phyloP scores from a whole-genome alignment of 768 basidiomycete species.

The Lactarius tabidus region DNA sequence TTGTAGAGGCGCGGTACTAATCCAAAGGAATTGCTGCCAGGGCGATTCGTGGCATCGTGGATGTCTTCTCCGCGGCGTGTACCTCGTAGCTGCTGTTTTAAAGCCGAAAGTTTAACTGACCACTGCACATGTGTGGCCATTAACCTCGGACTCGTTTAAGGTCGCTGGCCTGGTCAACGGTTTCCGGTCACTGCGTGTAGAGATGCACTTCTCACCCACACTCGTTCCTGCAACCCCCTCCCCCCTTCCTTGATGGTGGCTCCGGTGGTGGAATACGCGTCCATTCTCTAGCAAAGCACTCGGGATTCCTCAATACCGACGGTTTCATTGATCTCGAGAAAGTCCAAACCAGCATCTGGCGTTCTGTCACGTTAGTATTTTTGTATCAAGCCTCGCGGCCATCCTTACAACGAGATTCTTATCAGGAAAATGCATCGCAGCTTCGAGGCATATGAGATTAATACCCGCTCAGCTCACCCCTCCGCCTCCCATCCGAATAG shows the following conservation, averaged over 20 bases:
- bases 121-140: background rate
- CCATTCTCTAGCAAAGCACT: slow-evolving; percentile 11
- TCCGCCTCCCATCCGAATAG: background rate
- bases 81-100: too few relatives aligned
- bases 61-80: too few relatives aligned
- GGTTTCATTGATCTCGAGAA: slow-evolving; percentile 2
- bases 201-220: background rate
- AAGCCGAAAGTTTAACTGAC: too few relatives aligned
- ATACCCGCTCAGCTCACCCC: slow-evolving; percentile 21
- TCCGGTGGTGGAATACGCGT: background rate
- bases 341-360: background rate
- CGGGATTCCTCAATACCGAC: background rate
- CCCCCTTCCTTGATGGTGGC: background rate
- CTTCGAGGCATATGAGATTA: slow-evolving; percentile 15
- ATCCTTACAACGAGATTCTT: background rate
- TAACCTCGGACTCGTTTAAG: background rate
- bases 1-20: too few relatives aligned
- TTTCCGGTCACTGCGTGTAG: background rate
- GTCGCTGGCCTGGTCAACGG: background rate
- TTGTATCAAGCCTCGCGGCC: too few relatives aligned
- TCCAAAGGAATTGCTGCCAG: too few relatives aligned
- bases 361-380: slow-evolving; percentile 1
- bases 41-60: too few relatives aligned
- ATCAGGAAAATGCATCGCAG: slow-evolving; percentile 20
- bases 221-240: slow-evolving; percentile 10